Conservation (phyloP, 2,329 filamentous ascomycete genomes). For the Xylariales sp. region DNA sequence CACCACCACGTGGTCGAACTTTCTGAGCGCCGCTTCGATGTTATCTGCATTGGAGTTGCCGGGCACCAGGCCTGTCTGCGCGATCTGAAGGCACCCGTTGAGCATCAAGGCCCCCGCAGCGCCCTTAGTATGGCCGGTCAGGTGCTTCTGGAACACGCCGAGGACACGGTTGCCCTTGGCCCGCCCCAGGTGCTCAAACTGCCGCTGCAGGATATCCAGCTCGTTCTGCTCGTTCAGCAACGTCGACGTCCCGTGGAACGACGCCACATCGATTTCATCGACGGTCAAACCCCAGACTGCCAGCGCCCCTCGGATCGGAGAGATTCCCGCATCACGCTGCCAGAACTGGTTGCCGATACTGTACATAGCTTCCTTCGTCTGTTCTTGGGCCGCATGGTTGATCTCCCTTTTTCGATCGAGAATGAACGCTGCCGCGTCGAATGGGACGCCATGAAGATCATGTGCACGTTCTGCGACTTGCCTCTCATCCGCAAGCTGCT, state of each 20-base stretch:
- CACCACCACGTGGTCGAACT: too few species aligned
- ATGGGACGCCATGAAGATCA: too few species aligned
- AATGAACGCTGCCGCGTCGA: conserved; percentile 9
- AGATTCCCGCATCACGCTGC: conserved; percentile 79
- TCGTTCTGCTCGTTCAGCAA: conserved; percentile 33
- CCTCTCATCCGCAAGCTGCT: neutral
- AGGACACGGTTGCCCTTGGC: conserved; percentile 23
- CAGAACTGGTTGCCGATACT: too few species aligned
- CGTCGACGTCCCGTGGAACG: conserved; percentile 35
- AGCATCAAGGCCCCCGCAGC: conserved; percentile 90
- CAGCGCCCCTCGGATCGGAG: conserved; percentile 28
- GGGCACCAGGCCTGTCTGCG: conserved; percentile 89
- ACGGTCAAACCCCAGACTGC: conserved; percentile 29
- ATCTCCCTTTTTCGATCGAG: conserved; percentile 18
- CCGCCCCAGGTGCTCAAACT: conserved; percentile 30
- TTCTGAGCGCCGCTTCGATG: conserved; percentile 38
- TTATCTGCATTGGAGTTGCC: conserved; percentile 99
- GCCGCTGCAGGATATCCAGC: conserved; percentile 24
- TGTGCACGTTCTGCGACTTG: neutral
- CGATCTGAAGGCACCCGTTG: conserved; percentile 93
- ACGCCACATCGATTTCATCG: conserved; percentile 31
- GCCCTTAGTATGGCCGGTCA: conserved; percentile 33
- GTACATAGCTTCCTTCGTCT: too few species aligned
- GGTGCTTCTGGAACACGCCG: conserved; percentile 29
- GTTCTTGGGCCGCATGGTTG: conserved; percentile 19